Conservation (phyloP, 2,329 filamentous ascomycete genomes). For the Metarhizium brunneum region DNA sequence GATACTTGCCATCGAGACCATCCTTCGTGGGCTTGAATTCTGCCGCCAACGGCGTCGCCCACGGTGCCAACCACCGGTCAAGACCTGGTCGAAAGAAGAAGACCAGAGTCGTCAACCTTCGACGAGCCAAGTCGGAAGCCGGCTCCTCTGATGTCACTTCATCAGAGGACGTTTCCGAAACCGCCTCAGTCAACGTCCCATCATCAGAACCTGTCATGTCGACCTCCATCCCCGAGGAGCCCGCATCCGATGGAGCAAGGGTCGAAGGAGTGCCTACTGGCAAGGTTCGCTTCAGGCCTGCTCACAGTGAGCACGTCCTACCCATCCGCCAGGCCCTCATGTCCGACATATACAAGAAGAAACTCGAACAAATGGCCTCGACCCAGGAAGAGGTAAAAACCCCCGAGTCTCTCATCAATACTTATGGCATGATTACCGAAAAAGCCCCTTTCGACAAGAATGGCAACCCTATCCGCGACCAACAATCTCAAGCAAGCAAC, state of each 20-base stretch:
- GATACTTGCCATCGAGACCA: constrained; percentile 57
- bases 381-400: constrained; percentile 12
- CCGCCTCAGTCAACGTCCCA: constrained; percentile 46
- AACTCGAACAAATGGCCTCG: constrained; percentile 15
- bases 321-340: constrained; percentile 14
- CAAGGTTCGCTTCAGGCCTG: constrained; percentile 32
- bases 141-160: constrained; percentile 42
- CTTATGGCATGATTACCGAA: constrained; percentile 8
- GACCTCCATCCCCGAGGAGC: constrained; percentile 49
- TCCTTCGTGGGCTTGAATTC: constrained; percentile 56
- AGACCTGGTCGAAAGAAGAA: constrained; percentile 68
- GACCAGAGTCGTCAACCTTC: constrained; percentile 71
- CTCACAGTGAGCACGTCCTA: constrained; percentile 9
- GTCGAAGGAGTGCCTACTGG: constrained; percentile 19
- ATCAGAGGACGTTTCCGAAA: constrained; percentile 39
- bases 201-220: constrained; percentile 52
- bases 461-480: constrained; percentile 19
- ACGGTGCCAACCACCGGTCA: constrained; percentile 53
- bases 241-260: constrained; percentile 35
- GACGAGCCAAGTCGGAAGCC: constrained; percentile 48
- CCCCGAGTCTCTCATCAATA: constrained; percentile 5
- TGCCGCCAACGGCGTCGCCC: constrained; percentile 50
- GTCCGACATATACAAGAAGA: constrained; percentile 14
- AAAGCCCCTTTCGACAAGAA: constrained; percentile 20
- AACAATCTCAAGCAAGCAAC: constrained; percentile 15